Base-by-base conservation (phyloP, 2,329 filamentous ascomycete species). In the Xylaria sp. region DNA sequence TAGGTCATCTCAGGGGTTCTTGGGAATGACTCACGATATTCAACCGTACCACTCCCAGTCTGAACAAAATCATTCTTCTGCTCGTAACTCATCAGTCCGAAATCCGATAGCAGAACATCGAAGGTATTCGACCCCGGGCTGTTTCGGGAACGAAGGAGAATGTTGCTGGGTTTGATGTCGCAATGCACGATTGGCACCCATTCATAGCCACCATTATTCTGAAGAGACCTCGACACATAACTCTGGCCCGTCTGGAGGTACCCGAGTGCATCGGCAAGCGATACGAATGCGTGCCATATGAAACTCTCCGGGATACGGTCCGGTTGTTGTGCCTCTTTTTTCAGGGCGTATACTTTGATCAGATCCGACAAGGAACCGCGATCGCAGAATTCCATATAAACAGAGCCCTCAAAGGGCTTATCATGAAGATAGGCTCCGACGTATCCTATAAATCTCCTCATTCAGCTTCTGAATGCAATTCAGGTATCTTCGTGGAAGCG, bases 161-260 rank as follows among this genome's bases (percentile, higher is more conserved):
- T 57, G 49, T 67, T 67, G 57, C 57, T 60, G 16, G 64, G 64
- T 46, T 65, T 67, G 55, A 66, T 66, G 35, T 67, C 65, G n/a
- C 65, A 57, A 47, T 67, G 66, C 13, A 66, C 39, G 1, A 67
- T 54, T 9, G 65, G 59, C 48, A 11, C 52, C 65, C 65, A 67
- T 13, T 34, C 34, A 0, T 10, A 11, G 1, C 16, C 37, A 18
- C 61, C 19, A 23, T 62, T 55, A 2, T 55, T 60, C 18, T 59
- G 23, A 2, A 65, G 56, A 5, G 55, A 30, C 23, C 53, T n/a
- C 0, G 63, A 58, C 2, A 61, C 46, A 35, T 48, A 57, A 48
- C 62, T 66, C 42, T 57, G 44, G 4, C 64, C 65, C 1, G 65
- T 65, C 2, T 55, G 37, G 4, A 67, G 57, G 50, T 61, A 66